These are phyloP conservation scores for Phytopythium boreale DNA, from an alignment of 352 stramenopile species.

Conservation along the genomic window DNA sequence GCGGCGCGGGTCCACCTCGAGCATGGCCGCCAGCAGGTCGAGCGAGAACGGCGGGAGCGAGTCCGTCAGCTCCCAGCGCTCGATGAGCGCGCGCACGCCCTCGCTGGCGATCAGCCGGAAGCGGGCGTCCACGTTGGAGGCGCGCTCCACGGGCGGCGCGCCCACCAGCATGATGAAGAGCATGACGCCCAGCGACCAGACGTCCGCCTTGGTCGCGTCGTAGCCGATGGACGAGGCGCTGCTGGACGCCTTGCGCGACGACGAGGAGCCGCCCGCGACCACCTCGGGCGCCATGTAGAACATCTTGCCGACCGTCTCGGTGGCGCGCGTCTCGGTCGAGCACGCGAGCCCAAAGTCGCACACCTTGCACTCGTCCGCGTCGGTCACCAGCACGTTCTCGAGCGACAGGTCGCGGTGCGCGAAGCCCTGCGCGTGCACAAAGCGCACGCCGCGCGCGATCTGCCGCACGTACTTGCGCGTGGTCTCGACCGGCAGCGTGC, in stretches of 20 bases:
- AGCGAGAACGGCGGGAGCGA: constrained; percentile 46
- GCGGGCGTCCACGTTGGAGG: constrained; percentile 48
- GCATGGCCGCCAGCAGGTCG: constrained; percentile 62
- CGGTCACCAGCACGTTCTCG: constrained; percentile 80
- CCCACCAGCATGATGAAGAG: constrained; percentile 82
- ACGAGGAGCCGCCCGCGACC: constrained; percentile 33
- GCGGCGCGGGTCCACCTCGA: constrained; percentile 50
- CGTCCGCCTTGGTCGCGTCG: constrained; percentile 72
- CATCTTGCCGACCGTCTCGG: constrained; percentile 76
- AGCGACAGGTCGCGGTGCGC: constrained; percentile 81
- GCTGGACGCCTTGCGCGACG: not conserved
- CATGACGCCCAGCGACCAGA: constrained; percentile 87
- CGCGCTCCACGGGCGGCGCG: constrained; percentile 59
- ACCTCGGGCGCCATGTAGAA: constrained; percentile 88
- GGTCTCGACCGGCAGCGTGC: constrained; percentile 39
- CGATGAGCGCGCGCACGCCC: constrained; percentile 55
- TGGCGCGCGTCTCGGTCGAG: constrained; percentile 32
- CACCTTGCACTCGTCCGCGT: constrained; percentile 70
- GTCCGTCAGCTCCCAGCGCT: constrained; percentile 65
- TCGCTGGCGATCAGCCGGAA: constrained; percentile 63
- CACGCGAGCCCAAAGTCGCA: constrained; percentile 80
- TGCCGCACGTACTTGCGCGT: constrained; percentile 60
- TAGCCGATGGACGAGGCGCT: constrained; percentile 25
- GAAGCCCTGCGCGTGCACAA: constrained; percentile 73
- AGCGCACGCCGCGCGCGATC: constrained; percentile 69